Evolutionary conservation across 2,329 filamentous ascomycete genomes (phyloP).

Genomic region (Dactylellina sp.): DNA sequence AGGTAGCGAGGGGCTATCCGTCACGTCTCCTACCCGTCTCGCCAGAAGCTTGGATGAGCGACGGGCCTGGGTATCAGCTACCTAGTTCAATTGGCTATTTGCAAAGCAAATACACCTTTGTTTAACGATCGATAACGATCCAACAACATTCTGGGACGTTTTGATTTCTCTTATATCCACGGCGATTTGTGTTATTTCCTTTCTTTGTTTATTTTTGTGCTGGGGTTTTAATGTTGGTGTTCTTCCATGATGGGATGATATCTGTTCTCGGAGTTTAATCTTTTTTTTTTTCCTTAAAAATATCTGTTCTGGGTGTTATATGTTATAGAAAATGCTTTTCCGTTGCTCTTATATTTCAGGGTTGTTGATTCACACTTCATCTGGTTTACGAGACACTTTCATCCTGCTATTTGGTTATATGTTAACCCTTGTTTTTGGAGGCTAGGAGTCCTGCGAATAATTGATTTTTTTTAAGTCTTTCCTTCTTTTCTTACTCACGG

Average conservation of each 20-base stretch:
- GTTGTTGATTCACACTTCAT: no score
- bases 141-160: slow-evolving; percentile 6
- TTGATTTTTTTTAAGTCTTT: neutral
- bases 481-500: neutral
- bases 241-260: slow-evolving; percentile 14
- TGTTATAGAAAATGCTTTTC: slow-evolving; percentile 19
- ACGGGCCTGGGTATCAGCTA: slow-evolving; percentile 69
- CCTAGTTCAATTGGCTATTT: slow-evolving; percentile 57
- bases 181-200: neutral
- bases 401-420: neutral
- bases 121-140: neutral
- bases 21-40: slow-evolving; percentile 46
- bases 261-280: slow-evolving; percentile 20
- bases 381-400: no score
- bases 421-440: neutral
- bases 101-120: neutral
- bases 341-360: neutral
- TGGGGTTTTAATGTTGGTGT: slow-evolving; percentile 33
- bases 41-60: slow-evolving; percentile 73
- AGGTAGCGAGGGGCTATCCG: slow-evolving; percentile 70
- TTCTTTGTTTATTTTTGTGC: slow-evolving; percentile 14
- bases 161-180: slow-evolving; percentile 2
- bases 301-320: slow-evolving; percentile 32
- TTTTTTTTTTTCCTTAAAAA: slow-evolving; percentile 19
- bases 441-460: slow-evolving; percentile 10